These are phyloP conservation scores for Nitzschia putrida DNA, from an alignment of 108 stramenopile genomes.

Conservation along the genomic window DNA sequence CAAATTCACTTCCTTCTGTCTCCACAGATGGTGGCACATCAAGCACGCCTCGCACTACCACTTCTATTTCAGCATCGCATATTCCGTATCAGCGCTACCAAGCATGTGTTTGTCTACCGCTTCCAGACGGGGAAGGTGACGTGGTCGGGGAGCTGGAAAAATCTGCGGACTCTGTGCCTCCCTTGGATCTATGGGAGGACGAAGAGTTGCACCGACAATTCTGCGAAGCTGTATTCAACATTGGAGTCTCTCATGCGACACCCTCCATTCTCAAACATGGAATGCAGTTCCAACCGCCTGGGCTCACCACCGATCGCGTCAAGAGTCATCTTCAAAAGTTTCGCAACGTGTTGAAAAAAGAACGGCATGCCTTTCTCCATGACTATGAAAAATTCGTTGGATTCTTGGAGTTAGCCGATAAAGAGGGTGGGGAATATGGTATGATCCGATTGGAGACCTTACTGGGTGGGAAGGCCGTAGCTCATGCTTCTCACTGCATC, in stretches of 20 bases:
- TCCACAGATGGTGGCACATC: no score
- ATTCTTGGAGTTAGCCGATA: neutral
- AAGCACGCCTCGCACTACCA: no score
- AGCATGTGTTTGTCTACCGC: neutral
- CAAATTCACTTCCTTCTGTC: no score
- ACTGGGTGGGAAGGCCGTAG: neutral
- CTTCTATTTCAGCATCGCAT: no score
- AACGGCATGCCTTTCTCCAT: neutral
- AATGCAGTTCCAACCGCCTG: constrained; percentile 1
- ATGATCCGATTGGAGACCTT: neutral
- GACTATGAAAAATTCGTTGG: constrained; percentile 6
- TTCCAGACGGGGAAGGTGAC: neutral
- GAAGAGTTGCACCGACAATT: constrained; percentile 18
- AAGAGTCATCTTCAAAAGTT: constrained; percentile 31
- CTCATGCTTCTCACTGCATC: neutral
- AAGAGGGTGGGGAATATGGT: neutral
- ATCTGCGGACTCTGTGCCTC: neutral
- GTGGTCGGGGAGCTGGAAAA: neutral
- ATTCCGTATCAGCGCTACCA: neutral
- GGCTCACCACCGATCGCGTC: constrained; percentile 16
- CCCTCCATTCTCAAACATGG: constrained; percentile 6
- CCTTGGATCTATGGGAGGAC: neutral
- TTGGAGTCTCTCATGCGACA: constrained; percentile 4
- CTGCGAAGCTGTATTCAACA: constrained; percentile 5
- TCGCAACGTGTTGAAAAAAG: neutral